Percentiles rank a stretch among this genome's conserved stretches.
Conservation (phyloP, 768 basidiomycete species). For the Termitomyces sp. region DNA sequence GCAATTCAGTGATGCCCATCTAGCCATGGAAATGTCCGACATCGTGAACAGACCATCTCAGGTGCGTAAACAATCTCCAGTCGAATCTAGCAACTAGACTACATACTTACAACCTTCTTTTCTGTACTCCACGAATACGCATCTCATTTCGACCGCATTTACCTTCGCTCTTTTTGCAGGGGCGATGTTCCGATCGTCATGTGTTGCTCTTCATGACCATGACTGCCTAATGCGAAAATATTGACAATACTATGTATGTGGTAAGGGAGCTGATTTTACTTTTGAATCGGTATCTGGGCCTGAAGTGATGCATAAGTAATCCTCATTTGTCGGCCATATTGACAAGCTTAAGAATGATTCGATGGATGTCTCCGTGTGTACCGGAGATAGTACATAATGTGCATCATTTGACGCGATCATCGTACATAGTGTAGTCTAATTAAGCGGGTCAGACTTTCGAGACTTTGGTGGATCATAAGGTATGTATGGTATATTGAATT, state of each 20-base stretch:
- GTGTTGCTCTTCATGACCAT: background rate
- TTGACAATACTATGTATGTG: background rate
- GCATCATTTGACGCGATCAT: background rate
- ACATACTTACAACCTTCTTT: background rate
- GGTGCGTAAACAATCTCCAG: background rate
- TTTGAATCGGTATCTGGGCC: background rate
- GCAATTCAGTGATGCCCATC: background rate
- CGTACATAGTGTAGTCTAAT: no score
- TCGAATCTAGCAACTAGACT: background rate
- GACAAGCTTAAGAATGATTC: no score
- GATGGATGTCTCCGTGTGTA: constrained; percentile 26
- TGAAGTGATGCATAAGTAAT: background rate
- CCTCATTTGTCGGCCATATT: no score
- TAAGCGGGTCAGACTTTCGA: constrained; percentile 14
- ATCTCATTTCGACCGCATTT: background rate
- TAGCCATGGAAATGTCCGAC: background rate
- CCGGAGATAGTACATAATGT: constrained; percentile 38
- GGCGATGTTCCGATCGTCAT: background rate
- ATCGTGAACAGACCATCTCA: background rate
- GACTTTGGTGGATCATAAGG: constrained; percentile 14
- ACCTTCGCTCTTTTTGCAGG: background rate
- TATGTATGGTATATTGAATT: background rate
- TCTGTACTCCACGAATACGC: no score
- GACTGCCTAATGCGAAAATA: background rate
- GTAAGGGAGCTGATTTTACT: background rate